Conservation (phyloP, 352 stramenopile genomes). For the Globisporangium recalcitrans region DNA sequence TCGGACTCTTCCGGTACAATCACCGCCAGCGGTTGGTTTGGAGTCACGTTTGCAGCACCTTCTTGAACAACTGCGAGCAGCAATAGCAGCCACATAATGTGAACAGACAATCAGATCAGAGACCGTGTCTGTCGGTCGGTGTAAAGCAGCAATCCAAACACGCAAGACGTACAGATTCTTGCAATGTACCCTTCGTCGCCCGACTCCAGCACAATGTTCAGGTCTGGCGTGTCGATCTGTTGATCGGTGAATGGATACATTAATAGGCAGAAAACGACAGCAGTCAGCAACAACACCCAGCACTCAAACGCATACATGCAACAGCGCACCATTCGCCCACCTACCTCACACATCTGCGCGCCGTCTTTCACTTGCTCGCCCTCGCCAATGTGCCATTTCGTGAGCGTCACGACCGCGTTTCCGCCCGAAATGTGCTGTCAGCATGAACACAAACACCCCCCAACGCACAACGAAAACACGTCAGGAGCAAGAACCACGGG, state of each 20-base stretch:
- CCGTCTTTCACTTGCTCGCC: slow-evolving; percentile 58
- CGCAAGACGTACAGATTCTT: slow-evolving; percentile 18
- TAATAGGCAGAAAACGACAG: background rate
- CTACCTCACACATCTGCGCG: slow-evolving; percentile 72
- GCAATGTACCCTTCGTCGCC: slow-evolving; percentile 79
- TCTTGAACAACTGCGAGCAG: slow-evolving; percentile 52
- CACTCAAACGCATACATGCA: background rate
- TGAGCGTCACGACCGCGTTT: slow-evolving; percentile 46
- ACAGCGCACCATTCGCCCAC: background rate
- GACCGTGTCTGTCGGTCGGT: background rate
- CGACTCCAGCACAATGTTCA: slow-evolving; percentile 73
- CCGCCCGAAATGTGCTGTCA: slow-evolving; percentile 54
- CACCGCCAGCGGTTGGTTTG: slow-evolving; percentile 67
- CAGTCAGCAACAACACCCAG: background rate
- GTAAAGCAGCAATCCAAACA: background rate
- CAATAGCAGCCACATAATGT: background rate
- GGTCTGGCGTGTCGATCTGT: slow-evolving; percentile 82
- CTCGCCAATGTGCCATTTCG: slow-evolving; percentile 74
- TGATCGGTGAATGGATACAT: slow-evolving; percentile 1
- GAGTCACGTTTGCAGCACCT: slow-evolving; percentile 43
- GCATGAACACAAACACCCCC: background rate
- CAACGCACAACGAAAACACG: background rate
- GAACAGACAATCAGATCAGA: background rate
- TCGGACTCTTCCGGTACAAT: slow-evolving; percentile 66
- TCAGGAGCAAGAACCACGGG: background rate